These are phyloP conservation scores for Fusarium sp. DNA, from an alignment of 2,329 filamentous ascomycete genomes.

Conservation along the genomic window DNA sequence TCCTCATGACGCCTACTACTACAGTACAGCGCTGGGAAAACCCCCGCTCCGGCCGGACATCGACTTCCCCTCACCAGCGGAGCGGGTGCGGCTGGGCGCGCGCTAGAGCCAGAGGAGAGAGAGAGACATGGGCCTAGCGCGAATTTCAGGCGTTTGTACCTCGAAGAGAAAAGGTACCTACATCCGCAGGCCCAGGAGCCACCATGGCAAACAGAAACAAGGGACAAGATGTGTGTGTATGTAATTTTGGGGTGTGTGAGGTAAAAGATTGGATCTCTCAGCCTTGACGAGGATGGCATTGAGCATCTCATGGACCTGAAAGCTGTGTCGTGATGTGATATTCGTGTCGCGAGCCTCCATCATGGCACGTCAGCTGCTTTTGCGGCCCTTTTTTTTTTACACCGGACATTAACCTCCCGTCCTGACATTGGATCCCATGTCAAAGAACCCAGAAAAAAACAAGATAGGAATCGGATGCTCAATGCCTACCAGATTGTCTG, in stretches of 20 bases:
- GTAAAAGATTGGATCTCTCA: conserved; percentile 10
- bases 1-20: conserved; percentile 21
- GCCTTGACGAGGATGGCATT: conserved; percentile 16
- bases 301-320: neutral
- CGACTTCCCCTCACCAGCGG: conserved; percentile 40
- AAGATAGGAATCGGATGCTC: neutral
- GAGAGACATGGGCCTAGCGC: conserved; percentile 33
- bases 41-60: conserved; percentile 33
- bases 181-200: conserved; percentile 40
- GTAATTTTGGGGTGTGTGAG: conserved; percentile 5
- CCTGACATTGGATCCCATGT: conserved; percentile 19
- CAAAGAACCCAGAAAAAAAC: conserved; percentile 26
- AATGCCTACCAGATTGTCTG: conserved; percentile 6
- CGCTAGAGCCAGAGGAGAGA: conserved; percentile 12
- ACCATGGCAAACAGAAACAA: conserved; percentile 13
- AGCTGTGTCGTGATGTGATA: conserved; percentile 30
- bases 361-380: conserved; percentile 38
- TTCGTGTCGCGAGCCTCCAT: conserved; percentile 8
- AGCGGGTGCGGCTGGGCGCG: conserved; percentile 20
- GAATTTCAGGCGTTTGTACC: conserved; percentile 39
- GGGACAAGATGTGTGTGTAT: neutral
- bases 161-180: conserved; percentile 37
- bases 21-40: neutral
- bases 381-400: conserved; percentile 33
- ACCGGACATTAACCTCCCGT: conserved; percentile 31